Conservation (phyloP, 1,284 basidiomycete species). For the Vanrija sp. region DNA sequence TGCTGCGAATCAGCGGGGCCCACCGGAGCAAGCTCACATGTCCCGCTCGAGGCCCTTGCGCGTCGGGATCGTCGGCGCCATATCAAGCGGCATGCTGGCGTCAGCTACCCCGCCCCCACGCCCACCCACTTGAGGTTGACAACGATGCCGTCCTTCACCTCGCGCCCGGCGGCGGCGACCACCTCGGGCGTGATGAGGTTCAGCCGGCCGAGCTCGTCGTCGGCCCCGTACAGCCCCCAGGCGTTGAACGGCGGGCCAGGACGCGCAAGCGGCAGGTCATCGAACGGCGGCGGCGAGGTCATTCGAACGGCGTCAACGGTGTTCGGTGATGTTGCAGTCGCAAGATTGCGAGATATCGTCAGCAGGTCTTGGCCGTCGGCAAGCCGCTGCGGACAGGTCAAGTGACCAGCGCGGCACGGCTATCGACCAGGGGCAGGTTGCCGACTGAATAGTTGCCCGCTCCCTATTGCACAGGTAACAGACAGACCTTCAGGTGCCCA, state of each 20-base stretch:
- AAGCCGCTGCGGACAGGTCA: too few relatives aligned
- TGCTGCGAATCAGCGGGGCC: conserved; percentile 2
- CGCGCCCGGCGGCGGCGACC: conserved; percentile 24
- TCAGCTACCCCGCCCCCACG: neutral
- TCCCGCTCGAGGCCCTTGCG: conserved; percentile 15
- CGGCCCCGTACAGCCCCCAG: conserved; percentile 31
- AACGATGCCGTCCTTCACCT: conserved; percentile 25
- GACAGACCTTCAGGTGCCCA: too few relatives aligned
- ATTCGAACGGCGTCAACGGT: too few relatives aligned
- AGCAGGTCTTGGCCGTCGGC: too few relatives aligned
- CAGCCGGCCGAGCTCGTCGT: conserved; percentile 33
- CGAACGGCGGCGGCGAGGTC: conserved; percentile 1
- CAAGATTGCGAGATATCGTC: too few relatives aligned
- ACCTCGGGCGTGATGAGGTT: conserved; percentile 32
- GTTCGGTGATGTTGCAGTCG: too few relatives aligned
- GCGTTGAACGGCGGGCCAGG: conserved; percentile 33
- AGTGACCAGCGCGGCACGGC: too few relatives aligned
- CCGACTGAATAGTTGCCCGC: too few relatives aligned
- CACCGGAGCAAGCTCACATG: conserved; percentile 14
- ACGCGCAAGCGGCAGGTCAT: conserved; percentile 12
- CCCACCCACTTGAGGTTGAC: conserved; percentile 31
- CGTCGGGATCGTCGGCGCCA: conserved; percentile 1
- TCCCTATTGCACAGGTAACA: too few relatives aligned
- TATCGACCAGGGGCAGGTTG: too few relatives aligned
- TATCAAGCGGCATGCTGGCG: conserved; percentile 12